A percentile compares a stretch with the other conserved stretches of the same genome.
Conservation (phyloP, 2,329 filamentous ascomycete species). For the Colletotrichum cuscutae region DNA sequence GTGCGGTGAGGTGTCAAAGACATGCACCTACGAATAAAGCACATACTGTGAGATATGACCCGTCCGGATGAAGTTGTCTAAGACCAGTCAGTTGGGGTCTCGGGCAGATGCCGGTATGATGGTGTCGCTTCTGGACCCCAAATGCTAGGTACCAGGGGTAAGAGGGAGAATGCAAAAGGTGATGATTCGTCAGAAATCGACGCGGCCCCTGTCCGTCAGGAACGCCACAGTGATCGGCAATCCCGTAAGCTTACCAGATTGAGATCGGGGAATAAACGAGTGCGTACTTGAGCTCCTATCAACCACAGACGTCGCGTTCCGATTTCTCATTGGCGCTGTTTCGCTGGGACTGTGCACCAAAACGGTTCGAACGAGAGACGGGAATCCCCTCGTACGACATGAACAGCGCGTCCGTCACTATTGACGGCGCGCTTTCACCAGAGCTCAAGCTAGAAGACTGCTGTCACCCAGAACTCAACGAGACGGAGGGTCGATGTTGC, state of each 20-base stretch:
- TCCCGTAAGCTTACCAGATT: conserved; percentile 34
- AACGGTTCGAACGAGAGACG: conserved; percentile 4
- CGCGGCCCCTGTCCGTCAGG: conserved; percentile 32
- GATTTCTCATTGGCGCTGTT: not conserved
- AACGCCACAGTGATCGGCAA: conserved; percentile 36
- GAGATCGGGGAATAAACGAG: conserved; percentile 16
- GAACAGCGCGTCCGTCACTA: conserved; percentile 1
- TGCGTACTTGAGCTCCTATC: conserved; percentile 23
- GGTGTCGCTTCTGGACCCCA: not conserved
- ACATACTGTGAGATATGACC: not conserved
- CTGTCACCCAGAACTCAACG: not conserved
- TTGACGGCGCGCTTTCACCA: not conserved
- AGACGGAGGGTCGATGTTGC: not conserved
- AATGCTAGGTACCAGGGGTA: not conserved
- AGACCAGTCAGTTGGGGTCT: not conserved
- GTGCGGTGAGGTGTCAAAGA: not conserved
- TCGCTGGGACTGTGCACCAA: not conserved
- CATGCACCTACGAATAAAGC: not conserved
- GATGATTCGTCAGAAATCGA: conserved; percentile 8
- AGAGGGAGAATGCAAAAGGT: not conserved
- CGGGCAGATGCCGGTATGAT: not conserved
- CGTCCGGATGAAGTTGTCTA: conserved; percentile 4
- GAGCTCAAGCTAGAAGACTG: not conserved
- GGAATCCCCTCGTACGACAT: not conserved
- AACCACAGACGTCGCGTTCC: conserved; percentile 3